Base-by-base conservation (phyloP, 352 stramenopile species). In the Globisporangium megalacanthum region DNA sequence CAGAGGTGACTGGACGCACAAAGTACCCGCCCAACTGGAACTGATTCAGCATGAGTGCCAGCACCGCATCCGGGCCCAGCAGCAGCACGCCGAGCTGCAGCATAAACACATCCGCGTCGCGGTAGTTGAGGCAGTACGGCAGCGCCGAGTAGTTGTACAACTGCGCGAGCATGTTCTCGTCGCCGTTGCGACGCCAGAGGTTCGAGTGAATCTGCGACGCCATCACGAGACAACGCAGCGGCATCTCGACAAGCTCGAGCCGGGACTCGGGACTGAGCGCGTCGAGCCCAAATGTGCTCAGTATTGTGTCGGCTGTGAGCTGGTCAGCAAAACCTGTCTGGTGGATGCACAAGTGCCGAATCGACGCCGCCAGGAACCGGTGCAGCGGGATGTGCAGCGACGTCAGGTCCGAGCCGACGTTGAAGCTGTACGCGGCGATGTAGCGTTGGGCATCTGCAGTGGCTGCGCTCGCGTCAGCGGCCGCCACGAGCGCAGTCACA, bases 141-240 rank as follows among this genome's bases (percentile, higher is more conserved):
- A 95, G 58, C 20, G 86, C 86, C 14, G 83, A 95, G 64, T 95
- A 95, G 67, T 95, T 95, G 74, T 93, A 95, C 44, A 95, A 52
- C 68, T 95, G 86, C 3, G 86, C 85, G 54, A 94, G 70, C 86
- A 95, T 95, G 53, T 91, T 95, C 62, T 95, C 86, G 60, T 95
- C 86, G 37, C 86, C 86, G 50, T 95, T 95, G 29, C 86, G 77
- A 19, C 86, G 77, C 86, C 86, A 95, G 20, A 95, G 49, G 31
- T 92, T 93, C 14, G 83, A 88, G 47, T 95, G 86, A 48, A 95
- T 95, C 61, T 95, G 86, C 17, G 81, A 89, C 48, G 81, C 77
- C 83, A 95, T 93, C 19, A 92, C 86, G 11, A 95, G 57, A 56
- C 80, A 89, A 13, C 83, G 83, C 44, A 95, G 65, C 5, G 86